Conservation (phyloP, 2,329 filamentous ascomycete species). For the Pyrenophora seminiperda region DNA sequence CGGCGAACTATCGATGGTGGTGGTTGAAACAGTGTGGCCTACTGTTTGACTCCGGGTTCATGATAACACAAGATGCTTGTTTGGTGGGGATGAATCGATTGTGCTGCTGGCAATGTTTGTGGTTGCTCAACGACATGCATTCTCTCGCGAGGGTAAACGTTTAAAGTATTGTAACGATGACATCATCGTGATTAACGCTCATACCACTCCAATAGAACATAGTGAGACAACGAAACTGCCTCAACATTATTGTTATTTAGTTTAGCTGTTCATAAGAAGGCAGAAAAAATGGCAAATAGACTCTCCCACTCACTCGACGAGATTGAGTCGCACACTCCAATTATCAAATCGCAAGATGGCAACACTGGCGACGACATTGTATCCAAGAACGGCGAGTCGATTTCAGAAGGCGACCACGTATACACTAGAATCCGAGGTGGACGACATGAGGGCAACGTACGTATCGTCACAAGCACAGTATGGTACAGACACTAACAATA, state of each 20-base stretch:
- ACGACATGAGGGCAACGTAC: conserved; percentile 47
- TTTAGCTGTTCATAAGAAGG: no score
- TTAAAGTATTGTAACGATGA: background rate
- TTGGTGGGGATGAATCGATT: no score
- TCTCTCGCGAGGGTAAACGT: no score
- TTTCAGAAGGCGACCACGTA: conserved; percentile 50
- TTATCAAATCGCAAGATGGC: conserved; percentile 1
- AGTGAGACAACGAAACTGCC: background rate
- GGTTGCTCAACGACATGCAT: background rate
- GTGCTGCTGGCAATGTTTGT: background rate
- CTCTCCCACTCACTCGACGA: conserved; percentile 9
- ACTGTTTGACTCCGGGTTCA: no score
- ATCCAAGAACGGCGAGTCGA: conserved; percentile 49
- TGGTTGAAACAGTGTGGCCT: no score
- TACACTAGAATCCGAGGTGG: conserved; percentile 50
- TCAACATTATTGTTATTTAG: background rate
- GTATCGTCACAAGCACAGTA: conserved; percentile 5
- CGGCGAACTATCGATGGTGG: no score
- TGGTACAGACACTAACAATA: background rate
- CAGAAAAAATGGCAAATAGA: conserved; percentile 4
- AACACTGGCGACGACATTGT: conserved; percentile 10
- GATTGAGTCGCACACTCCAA: conserved; percentile 6
- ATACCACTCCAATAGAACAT: no score
- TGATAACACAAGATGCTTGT: no score
- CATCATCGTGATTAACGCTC: conserved; percentile 3